phyloP scores from a whole-genome alignment of 2,329 filamentous ascomycete genomes.

The Aspergillus caelatus region DNA sequence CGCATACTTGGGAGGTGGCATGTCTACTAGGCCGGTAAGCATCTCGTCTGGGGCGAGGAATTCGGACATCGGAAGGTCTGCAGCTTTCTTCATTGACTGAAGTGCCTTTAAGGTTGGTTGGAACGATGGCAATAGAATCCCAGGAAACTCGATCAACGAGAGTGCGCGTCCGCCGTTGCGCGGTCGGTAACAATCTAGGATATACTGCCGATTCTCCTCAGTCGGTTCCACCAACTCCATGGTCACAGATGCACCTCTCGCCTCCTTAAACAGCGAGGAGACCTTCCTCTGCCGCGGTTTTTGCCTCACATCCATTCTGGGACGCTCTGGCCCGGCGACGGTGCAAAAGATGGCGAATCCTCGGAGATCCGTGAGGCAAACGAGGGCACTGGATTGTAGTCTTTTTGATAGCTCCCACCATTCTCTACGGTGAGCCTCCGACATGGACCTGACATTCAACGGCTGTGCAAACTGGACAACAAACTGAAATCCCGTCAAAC shows the following conservation, averaged over 20 bases:
- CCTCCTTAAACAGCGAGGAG: constrained; percentile 28
- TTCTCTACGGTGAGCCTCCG: constrained; percentile 19
- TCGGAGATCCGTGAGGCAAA: constrained; percentile 28
- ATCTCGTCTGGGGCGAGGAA: constrained; percentile 36
- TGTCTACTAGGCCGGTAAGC: constrained; percentile 19
- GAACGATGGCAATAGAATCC: constrained; percentile 61
- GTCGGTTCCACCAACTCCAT: constrained; percentile 31
- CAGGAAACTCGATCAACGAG: constrained; percentile 63
- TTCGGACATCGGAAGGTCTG: constrained; percentile 54
- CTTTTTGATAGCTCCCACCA: constrained; percentile 37
- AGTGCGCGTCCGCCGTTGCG: constrained; percentile 12
- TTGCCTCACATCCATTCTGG: constrained; percentile 15
- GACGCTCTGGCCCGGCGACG: constrained; percentile 15
- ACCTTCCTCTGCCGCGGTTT: neutral
- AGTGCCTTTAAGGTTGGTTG: constrained; percentile 59
- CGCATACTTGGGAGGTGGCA: constrained; percentile 57
- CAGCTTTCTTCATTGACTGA: constrained; percentile 53
- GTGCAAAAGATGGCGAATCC: constrained; percentile 32
- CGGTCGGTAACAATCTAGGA: constrained; percentile 20
- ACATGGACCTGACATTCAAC: constrained; percentile 12
- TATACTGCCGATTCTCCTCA: constrained; percentile 25
- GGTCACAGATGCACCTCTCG: constrained; percentile 30
- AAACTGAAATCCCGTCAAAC: constrained; percentile 23
- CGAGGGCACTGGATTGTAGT: constrained; percentile 30
- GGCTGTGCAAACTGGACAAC: constrained; percentile 29